Base-by-base conservation (phyloP, 179 eudicot species). In the Vitellaria paradoxa region DNA sequence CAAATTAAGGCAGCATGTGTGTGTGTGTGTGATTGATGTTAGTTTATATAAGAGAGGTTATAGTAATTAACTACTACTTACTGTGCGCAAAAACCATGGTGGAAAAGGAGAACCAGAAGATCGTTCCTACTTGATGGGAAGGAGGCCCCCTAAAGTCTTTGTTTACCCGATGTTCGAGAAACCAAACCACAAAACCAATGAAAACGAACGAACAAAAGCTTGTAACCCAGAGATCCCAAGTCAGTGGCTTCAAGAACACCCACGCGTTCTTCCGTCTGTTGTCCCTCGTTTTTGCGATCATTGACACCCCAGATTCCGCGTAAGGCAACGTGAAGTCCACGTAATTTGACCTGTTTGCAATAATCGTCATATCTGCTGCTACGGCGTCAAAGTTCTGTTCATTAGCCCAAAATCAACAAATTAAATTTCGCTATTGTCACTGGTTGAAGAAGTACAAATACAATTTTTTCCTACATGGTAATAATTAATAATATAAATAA, bases 71-170 rank as follows among this genome's bases (percentile, higher is more conserved):
- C 37, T 30, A 30, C 37, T 24, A 64, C 59, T 71, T 77, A 88
- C 91, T 88, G 5, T 85, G 88, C 24, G 88, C 84, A 69, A 87
- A 85, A 49, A 85, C 87, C 84, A 87, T 73, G 3, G 88, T 81
- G 20, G 88, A 85, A 81, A 87, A 87, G 66, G 90, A 78, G 76
- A 85, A 87, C 78, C 85, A 87, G 5, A 85, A 73, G 24, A 85
- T 84, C 42, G 76, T 78, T 40, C 87, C 87, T 21, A 68, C 78
- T 70, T 85, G 90, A 56, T 85, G 79, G 26, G n/a, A 12, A 17
- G 84, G 84, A 64, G 88, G 85, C 5, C 86, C 90, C n/a, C 86
- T 74, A 49, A 85, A 85, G 21, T 82, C 85, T 55, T 82, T 76
- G 72, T 88, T 88, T 61, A 85, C 79, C 55, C 82, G 76, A 79